Evolutionary conservation across 768 basidiomycete species (phyloP).

Genomic region (Crucibulum laeve): DNA sequence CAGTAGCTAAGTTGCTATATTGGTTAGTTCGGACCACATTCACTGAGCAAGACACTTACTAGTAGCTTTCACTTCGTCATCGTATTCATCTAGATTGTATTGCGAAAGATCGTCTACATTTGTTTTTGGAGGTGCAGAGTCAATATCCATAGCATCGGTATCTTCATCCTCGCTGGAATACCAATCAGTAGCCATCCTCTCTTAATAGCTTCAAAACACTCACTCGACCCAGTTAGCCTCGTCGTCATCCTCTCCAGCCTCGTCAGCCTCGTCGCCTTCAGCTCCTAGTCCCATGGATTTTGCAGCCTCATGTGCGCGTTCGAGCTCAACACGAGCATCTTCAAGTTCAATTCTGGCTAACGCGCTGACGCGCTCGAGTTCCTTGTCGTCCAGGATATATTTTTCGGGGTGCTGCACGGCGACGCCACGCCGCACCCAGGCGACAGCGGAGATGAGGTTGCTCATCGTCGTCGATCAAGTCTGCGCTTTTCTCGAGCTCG

Average conservation of each 20-base stretch:
- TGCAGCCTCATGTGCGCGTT: slow-evolving; percentile 75
- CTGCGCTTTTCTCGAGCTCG: too few species aligned
- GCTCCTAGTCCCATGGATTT: slow-evolving; percentile 64
- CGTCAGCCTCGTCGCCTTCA: slow-evolving; percentile 60
- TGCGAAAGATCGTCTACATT: slow-evolving; percentile 69
- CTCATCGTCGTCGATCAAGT: slow-evolving; percentile 60
- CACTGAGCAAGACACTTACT: slow-evolving; percentile 19
- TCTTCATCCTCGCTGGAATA: slow-evolving; percentile 26
- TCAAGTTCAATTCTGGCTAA: slow-evolving; percentile 87
- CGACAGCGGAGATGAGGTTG: slow-evolving; percentile 68
- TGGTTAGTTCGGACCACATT: neutral
- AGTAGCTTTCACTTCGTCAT: slow-evolving; percentile 57
- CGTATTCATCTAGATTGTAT: slow-evolving; percentile 91
- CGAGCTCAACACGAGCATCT: slow-evolving; percentile 82
- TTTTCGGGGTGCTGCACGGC: slow-evolving; percentile 72
- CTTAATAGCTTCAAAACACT: slow-evolving; percentile 30
- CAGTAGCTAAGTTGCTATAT: slow-evolving; percentile 36
- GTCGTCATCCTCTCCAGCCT: slow-evolving; percentile 38
- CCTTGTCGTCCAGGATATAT: slow-evolving; percentile 87
- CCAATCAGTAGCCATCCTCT: slow-evolving; percentile 9
- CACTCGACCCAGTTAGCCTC: slow-evolving; percentile 85
- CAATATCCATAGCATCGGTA: slow-evolving; percentile 61
- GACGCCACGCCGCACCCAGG: slow-evolving; percentile 82
- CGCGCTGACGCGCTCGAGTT: slow-evolving; percentile 84
- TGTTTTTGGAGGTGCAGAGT: slow-evolving; percentile 29